Evolutionary conservation across 1,284 basidiomycete genomes (phyloP), one percentile per base, ranked within the genome.

Genomic region (Austroboletus rostrupii): DNA sequence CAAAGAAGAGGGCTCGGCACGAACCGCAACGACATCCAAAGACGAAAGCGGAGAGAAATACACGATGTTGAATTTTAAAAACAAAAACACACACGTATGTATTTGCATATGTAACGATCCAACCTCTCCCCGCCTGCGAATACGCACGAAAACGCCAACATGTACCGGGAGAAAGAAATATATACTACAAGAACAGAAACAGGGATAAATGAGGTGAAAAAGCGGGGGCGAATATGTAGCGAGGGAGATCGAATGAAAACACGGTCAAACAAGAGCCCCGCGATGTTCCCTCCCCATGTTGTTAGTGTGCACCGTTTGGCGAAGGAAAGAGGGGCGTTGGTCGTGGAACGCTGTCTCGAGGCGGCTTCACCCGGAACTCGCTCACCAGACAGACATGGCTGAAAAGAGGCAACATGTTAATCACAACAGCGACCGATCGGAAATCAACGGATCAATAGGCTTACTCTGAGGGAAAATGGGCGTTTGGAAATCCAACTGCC

Each of bases 401-500:
- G 38, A 49, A 36, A 57, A 56, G 54, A 35, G 33, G n/a, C 5
- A 49, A 53, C 53, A 45, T 62, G 52, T 58, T 28, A 51, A 11
- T 29, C 3, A 41, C 3, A 17, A 8, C 5, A 41, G 26, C 4
- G 9, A 12, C 21, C 10, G 58, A 49, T 33, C 53, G 49, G 42
- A 43, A 33, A 50, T 51, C 39, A 40, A n/a, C 35, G 45, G 40
- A 52, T 47, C 40, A 29, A 14, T 7, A n/a, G 36, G 87, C 91
- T 68, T 70, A 95, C 92, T 95, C 92, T 56, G 90, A 94, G 35
- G 95, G 93, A 78, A 95, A 97, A 67, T 97, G 92, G 8, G 87
- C 85, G 67, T 97, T 97, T 37, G 96, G 96, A 79, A 99, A 99
- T 28, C 97, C 97, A 47, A 98, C 95, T 11, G 85, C 85, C 72